Conservation (phyloP, 202 grass and related monocot species). For the Sporobolus alterniflorus region DNA sequence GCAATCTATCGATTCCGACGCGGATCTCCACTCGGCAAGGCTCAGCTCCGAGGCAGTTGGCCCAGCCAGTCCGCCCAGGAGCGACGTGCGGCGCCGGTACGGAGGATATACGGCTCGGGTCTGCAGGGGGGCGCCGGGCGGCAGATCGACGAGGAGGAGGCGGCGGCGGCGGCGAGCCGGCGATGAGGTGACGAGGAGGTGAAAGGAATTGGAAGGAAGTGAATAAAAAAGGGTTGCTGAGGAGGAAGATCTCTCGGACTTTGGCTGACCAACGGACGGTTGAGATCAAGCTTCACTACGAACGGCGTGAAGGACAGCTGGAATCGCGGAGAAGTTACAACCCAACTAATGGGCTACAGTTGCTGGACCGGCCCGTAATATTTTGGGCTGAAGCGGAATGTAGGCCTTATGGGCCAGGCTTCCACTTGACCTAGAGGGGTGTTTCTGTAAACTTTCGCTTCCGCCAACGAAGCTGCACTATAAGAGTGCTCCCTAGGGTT, state of each 20-base stretch:
- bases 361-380: background rate
- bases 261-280: background rate
- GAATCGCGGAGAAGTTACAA: background rate
- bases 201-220: background rate
- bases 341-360: background rate
- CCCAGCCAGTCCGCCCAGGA: background rate
- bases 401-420: background rate
- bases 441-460: constrained; percentile 3
- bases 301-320: background rate
- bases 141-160: background rate
- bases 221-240: no score
- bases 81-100: background rate
- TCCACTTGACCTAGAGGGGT: background rate
- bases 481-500: constrained; percentile 52
- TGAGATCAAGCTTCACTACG: background rate
- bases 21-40: constrained; percentile 1
- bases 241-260: background rate
- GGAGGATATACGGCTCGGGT: background rate
- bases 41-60: background rate
- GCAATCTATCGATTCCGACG: background rate
- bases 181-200: background rate
- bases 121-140: background rate
- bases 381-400: background rate
- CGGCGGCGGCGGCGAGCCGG: constrained; percentile 11
- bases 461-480: background rate